Base-by-base conservation (phyloP, 352 stramenopile species). In the Pythium oligandrum region DNA sequence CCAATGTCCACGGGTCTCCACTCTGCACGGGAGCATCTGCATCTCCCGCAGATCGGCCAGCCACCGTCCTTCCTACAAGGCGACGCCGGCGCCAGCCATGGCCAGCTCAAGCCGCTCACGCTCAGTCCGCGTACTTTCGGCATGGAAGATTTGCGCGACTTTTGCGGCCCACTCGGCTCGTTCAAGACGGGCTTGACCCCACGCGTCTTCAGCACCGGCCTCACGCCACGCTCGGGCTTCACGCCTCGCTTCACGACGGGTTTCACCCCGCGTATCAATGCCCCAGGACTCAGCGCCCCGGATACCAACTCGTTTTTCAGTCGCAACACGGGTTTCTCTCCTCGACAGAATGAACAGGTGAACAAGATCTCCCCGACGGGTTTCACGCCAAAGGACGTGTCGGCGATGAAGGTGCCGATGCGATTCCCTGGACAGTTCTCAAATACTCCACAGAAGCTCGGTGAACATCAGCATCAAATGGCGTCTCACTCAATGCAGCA, bases 161-260 rank as follows among this genome's bases (percentile, higher is more conserved):
- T 93, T 57, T 89, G 79, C 50, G 79, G 79, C 9, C 78, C 83
- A 5, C 68, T 91, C 4, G 83, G 83, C 42, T 68, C 78, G 30
- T 93, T 93, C 77, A 90, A 90, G 73, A 93, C 83, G 11, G 83
- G 83, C 2, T 55, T 93, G 10, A 93, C 83, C 9, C 83, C 83
- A 11, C 83, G 83, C 17, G 73, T 88, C 44, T 93, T 93, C 62
- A 88, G 72, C 52, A 93, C 83, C 37, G 83, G 83, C 0, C 53
- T 93, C 47, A 93, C 83, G 30, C 83, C 83, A 30, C 83, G 79
- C 53, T 88, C 83, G 39, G 83, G 83, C 59, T 88, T 93, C 62
- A 93, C 83, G 45, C 83, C 83, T 35, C 80, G 79, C 51, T 88
- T 88, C 56, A 79, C 73, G 9, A 91, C 83, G 2, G 83, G 83